A percentile compares a stretch with the other conserved stretches of the same genome.
phyloP scores from a whole-genome alignment of 176 grass and related monocot species.

The Areca catechu region DNA sequence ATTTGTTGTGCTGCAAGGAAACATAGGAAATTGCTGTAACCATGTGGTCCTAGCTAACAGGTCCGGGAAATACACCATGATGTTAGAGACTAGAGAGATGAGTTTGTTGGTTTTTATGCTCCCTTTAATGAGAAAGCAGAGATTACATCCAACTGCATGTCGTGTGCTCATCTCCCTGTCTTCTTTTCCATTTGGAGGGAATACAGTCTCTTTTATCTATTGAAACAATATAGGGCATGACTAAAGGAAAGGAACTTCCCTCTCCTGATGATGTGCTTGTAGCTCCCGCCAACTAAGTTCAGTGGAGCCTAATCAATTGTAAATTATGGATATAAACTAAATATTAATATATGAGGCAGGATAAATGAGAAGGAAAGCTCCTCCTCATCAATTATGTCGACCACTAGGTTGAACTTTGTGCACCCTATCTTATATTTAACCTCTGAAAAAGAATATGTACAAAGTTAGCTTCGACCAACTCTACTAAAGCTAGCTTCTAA shows the following conservation, averaged over 20 bases:
- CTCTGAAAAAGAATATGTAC: background rate
- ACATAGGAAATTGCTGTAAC: background rate
- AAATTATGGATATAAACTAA: too few relatives aligned
- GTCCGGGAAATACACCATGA: background rate
- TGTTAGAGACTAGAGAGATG: background rate
- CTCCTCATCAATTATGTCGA: constrained; percentile 20
- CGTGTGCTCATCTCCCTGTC: too few relatives aligned
- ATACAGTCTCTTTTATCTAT: too few relatives aligned
- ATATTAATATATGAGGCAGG: too few relatives aligned
- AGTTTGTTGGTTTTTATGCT: background rate
- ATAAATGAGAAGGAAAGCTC: constrained; percentile 1
- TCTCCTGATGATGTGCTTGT: constrained; percentile 1
- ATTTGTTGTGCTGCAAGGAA: background rate
- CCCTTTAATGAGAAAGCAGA: background rate
- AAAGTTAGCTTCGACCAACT: constrained; percentile 1
- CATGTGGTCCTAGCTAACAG: constrained; percentile 1
- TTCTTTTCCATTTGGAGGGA: too few relatives aligned
- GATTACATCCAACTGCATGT: too few relatives aligned
- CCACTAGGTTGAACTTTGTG: constrained; percentile 22
- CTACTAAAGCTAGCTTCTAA: background rate
- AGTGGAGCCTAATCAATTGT: background rate
- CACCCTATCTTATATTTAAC: constrained; percentile 1
- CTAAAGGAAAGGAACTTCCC: background rate
- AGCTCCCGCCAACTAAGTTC: background rate
- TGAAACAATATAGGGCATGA: background rate